A percentile compares a stretch with the other conserved stretches of the same genome.
These are phyloP conservation scores for Podaxis carcinomalis DNA, from an alignment of 768 basidiomycete species.

Conservation along the genomic window DNA sequence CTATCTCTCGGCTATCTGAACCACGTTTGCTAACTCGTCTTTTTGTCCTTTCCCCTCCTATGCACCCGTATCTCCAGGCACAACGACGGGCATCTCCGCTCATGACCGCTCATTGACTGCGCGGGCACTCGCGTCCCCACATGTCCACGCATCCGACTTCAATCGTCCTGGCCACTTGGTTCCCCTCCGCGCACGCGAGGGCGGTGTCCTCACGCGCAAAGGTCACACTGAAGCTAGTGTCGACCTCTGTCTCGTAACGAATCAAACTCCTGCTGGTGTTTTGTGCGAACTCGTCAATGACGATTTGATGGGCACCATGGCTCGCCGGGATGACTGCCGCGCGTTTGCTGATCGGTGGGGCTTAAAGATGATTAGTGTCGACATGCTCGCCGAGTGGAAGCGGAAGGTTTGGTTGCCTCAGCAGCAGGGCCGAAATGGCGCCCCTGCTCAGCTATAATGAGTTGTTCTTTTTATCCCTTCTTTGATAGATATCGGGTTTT, in stretches of 20 bases:
- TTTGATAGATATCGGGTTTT: background rate
- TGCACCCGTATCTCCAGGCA: constrained; percentile 45
- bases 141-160: constrained; percentile 62
- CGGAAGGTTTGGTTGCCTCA: constrained; percentile 22
- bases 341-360: constrained; percentile 89
- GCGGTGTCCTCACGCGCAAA: constrained; percentile 81
- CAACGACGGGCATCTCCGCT: constrained; percentile 95
- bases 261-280: constrained; percentile 68
- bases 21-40: background rate
- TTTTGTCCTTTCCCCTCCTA: background rate
- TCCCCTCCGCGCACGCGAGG: constrained; percentile 80
- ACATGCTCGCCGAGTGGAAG: constrained; percentile 62
- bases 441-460: background rate
- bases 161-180: constrained; percentile 94
- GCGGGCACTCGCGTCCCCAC: constrained; percentile 69
- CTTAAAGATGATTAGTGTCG: constrained; percentile 92
- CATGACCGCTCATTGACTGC: constrained; percentile 90
- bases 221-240: constrained; percentile 93
- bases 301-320: constrained; percentile 85
- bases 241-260: constrained; percentile 80
- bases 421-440: background rate
- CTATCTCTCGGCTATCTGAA: constrained; percentile 9
- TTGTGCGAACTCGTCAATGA: constrained; percentile 97
- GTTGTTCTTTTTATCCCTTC: background rate
- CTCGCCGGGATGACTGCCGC: constrained; percentile 89